These are phyloP conservation scores for Suillus hirtellus DNA, from an alignment of 768 basidiomycete genomes.

Conservation along the genomic window DNA sequence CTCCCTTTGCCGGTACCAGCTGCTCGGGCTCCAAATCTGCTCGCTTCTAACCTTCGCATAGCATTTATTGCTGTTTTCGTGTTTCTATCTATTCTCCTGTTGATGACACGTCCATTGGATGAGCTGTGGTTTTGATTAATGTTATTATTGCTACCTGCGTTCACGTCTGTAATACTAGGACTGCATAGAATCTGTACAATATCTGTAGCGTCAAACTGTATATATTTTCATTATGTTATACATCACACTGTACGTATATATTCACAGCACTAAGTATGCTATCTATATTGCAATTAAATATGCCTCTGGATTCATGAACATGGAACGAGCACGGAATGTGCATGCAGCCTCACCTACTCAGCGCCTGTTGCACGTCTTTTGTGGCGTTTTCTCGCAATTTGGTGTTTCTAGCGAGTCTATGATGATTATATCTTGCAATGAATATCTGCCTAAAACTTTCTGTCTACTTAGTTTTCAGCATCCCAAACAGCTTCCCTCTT, in stretches of 20 bases:
- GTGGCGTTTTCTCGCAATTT: background rate
- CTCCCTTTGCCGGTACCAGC: slow-evolving; percentile 4
- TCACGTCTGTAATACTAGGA: background rate
- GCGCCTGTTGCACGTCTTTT: background rate
- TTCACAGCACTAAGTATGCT: background rate
- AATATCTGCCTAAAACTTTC: background rate
- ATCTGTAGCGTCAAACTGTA: slow-evolving; percentile 1
- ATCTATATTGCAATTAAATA: background rate
- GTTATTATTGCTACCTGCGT: background rate
- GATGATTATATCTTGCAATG: background rate
- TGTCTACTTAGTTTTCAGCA: slow-evolving; percentile 14
- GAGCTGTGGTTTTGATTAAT: slow-evolving; percentile 3
- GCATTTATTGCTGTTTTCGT: background rate
- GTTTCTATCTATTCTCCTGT: background rate
- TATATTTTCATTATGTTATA: slow-evolving; percentile 2
- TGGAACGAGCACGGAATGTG: background rate
- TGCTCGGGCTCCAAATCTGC: background rate
- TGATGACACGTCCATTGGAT: background rate
- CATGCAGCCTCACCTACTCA: slow-evolving; percentile 5
- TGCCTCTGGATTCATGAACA: background rate
- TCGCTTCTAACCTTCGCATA: background rate
- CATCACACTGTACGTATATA: background rate
- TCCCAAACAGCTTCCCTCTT: slow-evolving; percentile 29
- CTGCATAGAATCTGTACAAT: background rate
- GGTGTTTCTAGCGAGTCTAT: background rate